Evolutionary conservation across 140 eudicot species (phyloP), one percentile per base, ranked within the genome.

Genomic region (Senecio squalidus): DNA sequence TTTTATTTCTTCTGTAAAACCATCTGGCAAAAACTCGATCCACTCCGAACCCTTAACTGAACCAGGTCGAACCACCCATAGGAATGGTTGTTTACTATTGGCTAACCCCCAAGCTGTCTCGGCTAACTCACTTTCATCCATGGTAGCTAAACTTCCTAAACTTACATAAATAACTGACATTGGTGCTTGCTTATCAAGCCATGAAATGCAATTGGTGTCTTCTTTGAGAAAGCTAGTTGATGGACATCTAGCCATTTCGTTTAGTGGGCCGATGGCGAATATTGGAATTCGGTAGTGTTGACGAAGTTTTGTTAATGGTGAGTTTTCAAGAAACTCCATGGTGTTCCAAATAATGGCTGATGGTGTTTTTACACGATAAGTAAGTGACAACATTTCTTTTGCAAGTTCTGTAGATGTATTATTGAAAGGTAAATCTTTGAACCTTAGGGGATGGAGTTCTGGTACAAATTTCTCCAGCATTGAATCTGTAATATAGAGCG

Each of bases 31-130:
- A 30, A 20, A 55, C 59, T 79, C 81, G 1, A 63, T 31, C 74
- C 78, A 63, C 13, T 75, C 71, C 0, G 80, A 78, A 34, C 72
- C 71, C 5, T 14, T 31, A 3, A 78, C 66, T 9, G 73, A 71
- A 25, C 75, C 73, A 16, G 90, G 80, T 7, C 90, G 75, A 21
- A 82, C 57, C 25, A 70, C 90, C 90, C 90, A 78, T 15, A 78
- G 16, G 34, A 82, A 82, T 4, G 67, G 74, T 24, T 71, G 85
- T 1, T 65, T 62, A 24, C 82, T 71, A 2, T 72, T 62, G 20
- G 78, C 83, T 25, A 83, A 36, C 11, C 82, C 86, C 81, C 76
- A 61, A 6, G 91, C 81, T 16, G 58, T 79, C 55, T 79, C 81
- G 0, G 52, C 21, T 31, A 76, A 62, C 50, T 73, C 84, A 2